Evolutionary conservation across 768 basidiomycete genomes (phyloP), one percentile per base, ranked within the genome.

Genomic region (Russula abietina): DNA sequence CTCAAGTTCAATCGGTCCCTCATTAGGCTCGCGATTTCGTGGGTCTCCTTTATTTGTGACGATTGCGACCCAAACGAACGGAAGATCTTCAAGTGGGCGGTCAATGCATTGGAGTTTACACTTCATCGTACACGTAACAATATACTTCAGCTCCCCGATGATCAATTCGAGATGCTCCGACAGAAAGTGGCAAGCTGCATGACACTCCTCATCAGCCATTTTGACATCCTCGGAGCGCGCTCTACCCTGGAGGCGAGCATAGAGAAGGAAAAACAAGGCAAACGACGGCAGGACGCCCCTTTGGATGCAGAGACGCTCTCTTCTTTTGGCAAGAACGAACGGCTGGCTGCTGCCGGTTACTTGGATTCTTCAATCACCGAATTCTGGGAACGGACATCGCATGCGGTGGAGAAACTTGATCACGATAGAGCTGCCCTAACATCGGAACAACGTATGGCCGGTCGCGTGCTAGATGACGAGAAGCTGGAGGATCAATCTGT

Each of bases 21-120:
- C 38, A 88, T 95, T 73, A 88, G 86, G 64, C 82, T 98, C 57
- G 93, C 95, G 11, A 98, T 98, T 69, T 89, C 91, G 14, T 99
- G 96, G 96, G 92, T 98, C 38, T 88, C 93, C 49, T 98, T 99
- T 79, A 96, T 98, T 66, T 97, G 93, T 75, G 94, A 98, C 71
- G 92, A 95, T 69, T 99, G 97, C 76, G 91, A 97, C 69, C 93
- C 95, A 9, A 89, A 91, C 38, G 95, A 98, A 73, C 83, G 93
- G 61, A 90, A 88, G 73, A 98, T 93, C 0, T 99, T 99, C 81
- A 89, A 91, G 71, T 98, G 95, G 95, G 95, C 97, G 9, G 94
- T 99, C 57, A 91, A 88, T 61, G 95, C 97, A 2, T 83, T 99
- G 33, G 93, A 97, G 71, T 98, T 94, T 71, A 87, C 93, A 1